These are phyloP conservation scores for Lenwebbia sp. DNA, from an alignment of 345 rosid species.

Conservation along the genomic window DNA sequence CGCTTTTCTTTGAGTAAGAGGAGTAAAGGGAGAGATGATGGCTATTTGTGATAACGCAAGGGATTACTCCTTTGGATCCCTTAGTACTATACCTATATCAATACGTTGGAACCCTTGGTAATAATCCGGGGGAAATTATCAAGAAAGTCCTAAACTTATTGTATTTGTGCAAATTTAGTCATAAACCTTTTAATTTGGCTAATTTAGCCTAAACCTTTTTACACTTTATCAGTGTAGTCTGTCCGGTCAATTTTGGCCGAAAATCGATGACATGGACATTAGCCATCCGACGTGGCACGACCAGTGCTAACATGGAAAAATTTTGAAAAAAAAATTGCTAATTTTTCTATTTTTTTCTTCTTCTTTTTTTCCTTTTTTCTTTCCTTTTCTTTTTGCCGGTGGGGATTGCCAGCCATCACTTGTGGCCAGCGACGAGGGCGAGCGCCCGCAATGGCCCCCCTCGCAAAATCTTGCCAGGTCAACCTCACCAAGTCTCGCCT, in stretches of 20 bases:
- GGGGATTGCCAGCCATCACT: background rate
- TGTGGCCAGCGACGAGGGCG: background rate
- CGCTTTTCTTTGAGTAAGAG: background rate
- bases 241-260: fast-evolving
- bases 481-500: background rate
- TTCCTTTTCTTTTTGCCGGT: too few relatives aligned
- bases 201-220: background rate
- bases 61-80: background rate
- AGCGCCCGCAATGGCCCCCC: background rate
- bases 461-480: background rate
- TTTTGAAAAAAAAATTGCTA: too few relatives aligned
- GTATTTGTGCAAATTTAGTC: background rate
- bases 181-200: background rate
- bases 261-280: background rate
- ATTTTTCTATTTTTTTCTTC: too few relatives aligned
- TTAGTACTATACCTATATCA: background rate
- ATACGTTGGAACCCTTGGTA: background rate
- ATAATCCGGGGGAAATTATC: background rate
- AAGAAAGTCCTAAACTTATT: background rate
- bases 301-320: too few relatives aligned
- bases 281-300: too few relatives aligned
- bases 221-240: background rate
- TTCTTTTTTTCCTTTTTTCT: too few relatives aligned
- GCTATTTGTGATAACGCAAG: background rate
- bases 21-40: background rate